phyloP scores from a whole-genome alignment of 331 rosid genomes.

The Phaseolus coccineus region DNA sequence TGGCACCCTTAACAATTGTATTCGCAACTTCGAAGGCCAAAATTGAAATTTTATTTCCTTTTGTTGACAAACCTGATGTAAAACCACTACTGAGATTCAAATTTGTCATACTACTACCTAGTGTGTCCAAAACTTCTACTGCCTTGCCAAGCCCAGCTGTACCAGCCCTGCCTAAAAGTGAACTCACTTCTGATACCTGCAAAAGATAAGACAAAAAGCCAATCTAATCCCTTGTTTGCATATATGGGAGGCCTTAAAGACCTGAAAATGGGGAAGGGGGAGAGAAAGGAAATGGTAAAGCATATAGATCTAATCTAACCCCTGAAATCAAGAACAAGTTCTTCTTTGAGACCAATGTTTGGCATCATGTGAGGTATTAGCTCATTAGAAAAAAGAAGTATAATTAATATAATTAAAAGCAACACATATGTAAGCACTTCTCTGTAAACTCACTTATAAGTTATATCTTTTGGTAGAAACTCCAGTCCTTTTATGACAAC shows the following conservation, averaged over 20 bases:
- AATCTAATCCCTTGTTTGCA: neutral
- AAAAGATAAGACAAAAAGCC: constrained; percentile 23
- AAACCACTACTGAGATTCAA: constrained; percentile 83
- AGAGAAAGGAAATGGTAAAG: constrained; percentile 11
- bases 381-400: constrained; percentile 25
- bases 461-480: constrained; percentile 14
- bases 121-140: constrained; percentile 96
- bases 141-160: constrained; percentile 98
- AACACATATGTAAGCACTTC: neutral
- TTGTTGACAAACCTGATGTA: constrained; percentile 84
- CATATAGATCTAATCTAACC: constrained; percentile 14
- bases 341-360: constrained; percentile 17
- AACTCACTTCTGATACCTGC: constrained; percentile 97
- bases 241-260: constrained; percentile 19
- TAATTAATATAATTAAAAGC: constrained; percentile 13
- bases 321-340: constrained; percentile 13
- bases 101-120: constrained; percentile 96
- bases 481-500: constrained; percentile 7
- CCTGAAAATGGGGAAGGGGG: constrained; percentile 4
- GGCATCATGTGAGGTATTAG: constrained; percentile 23
- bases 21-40: constrained; percentile 99
- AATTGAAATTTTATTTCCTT: constrained; percentile 90
- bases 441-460: neutral
- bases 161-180: constrained; percentile 94
- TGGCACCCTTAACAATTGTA: constrained; percentile 94